phyloP scores from a whole-genome alignment of 2,329 filamentous ascomycete species.

The Aspergillus calidoustus region DNA sequence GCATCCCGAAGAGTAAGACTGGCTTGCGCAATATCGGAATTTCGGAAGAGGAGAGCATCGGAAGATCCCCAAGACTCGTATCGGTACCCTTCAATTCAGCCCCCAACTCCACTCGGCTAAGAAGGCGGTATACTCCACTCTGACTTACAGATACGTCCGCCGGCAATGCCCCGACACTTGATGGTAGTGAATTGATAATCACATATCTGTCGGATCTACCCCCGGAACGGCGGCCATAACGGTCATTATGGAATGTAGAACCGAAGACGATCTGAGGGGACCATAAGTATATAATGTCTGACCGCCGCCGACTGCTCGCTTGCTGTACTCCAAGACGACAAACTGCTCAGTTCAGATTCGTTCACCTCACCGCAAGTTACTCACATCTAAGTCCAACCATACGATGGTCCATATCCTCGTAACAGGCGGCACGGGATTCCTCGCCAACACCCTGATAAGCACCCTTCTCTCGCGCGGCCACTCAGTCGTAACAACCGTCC shows the following conservation, averaged over 20 bases:
- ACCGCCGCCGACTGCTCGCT: neutral
- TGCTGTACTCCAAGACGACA: neutral
- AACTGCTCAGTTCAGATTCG: too few relatives aligned
- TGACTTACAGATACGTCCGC: too few relatives aligned
- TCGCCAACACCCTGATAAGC: conserved; percentile 58
- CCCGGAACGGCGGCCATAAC: neutral
- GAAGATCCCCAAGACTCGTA: neutral
- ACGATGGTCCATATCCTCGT: conserved; percentile 2
- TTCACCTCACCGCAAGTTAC: neutral
- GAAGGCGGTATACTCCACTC: too few relatives aligned
- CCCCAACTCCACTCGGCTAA: too few relatives aligned
- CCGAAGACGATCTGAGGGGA: neutral
- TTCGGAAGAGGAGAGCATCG: too few relatives aligned
- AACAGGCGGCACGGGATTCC: conserved; percentile 61
- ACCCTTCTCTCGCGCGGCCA: conserved; percentile 56
- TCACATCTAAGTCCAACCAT: neutral
- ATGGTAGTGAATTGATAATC: neutral
- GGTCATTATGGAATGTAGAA: neutral
- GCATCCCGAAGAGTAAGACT: neutral
- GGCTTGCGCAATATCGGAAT: neutral
- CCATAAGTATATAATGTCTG: neutral
- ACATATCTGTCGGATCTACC: neutral
- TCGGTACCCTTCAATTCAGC: neutral
- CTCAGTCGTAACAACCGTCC: conserved; percentile 63
- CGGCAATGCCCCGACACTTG: too few relatives aligned